Evolutionary conservation across 176 grass and related monocot species (phyloP).

Genomic region (Carex scoparia): DNA sequence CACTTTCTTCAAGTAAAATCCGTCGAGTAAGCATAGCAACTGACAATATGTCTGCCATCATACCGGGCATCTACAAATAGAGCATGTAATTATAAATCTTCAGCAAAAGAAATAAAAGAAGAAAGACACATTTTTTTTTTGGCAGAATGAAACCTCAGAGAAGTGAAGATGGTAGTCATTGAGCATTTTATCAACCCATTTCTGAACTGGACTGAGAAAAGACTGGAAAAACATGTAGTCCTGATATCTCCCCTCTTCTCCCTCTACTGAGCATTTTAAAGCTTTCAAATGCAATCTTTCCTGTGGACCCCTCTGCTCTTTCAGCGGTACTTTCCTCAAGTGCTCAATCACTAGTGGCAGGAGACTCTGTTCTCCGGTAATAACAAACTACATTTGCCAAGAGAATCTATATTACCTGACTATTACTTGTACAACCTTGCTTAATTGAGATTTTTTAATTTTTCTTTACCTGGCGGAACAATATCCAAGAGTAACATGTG

Average conservation of each 20-base stretch:
- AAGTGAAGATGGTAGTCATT: constrained; percentile 89
- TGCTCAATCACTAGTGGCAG: constrained; percentile 72
- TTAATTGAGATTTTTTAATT: constrained; percentile 10
- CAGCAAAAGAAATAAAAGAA: not conserved
- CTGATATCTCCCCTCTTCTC: constrained; percentile 50
- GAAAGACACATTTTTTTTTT: not conserved
- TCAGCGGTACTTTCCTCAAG: constrained; percentile 92
- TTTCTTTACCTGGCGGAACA: constrained; percentile 91
- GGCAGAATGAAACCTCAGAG: constrained; percentile 61
- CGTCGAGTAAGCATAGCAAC: constrained; percentile 71
- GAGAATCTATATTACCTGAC: constrained; percentile 2
- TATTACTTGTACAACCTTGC: not conserved
- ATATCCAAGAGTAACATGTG: constrained; percentile 97
- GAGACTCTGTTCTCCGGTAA: constrained; percentile 79
- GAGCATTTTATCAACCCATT: constrained; percentile 91
- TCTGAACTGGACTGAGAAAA: constrained; percentile 79
- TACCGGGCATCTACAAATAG: constrained; percentile 51
- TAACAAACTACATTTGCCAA: constrained; percentile 64
- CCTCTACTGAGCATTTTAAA: constrained; percentile 67
- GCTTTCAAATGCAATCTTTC: constrained; percentile 92
- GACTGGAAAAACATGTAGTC: constrained; percentile 93
- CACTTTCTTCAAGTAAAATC: constrained; percentile 91
- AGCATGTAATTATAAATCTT: constrained; percentile 7
- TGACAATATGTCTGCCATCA: constrained; percentile 78
- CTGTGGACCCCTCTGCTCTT: constrained; percentile 85